Conservation (phyloP, 768 basidiomycete genomes). For the Amanita rubescens region DNA sequence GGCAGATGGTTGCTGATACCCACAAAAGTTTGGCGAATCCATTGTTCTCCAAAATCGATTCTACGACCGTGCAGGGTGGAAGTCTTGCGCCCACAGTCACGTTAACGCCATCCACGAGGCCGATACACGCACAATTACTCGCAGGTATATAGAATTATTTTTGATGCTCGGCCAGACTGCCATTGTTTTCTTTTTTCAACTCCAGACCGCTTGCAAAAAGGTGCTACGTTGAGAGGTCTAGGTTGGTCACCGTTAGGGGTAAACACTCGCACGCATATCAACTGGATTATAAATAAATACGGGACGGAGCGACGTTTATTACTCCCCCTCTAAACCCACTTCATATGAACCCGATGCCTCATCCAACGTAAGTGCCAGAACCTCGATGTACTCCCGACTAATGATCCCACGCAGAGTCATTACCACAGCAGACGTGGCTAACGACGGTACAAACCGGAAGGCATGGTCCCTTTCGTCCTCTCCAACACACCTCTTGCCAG, state of each 20-base stretch:
- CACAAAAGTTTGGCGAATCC: too few species aligned
- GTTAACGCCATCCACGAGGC: too few species aligned
- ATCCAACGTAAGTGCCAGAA: neutral
- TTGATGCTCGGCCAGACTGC: too few species aligned
- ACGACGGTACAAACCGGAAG: neutral
- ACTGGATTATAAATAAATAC: neutral
- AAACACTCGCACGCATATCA: neutral
- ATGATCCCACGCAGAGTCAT: neutral
- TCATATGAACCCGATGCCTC: neutral
- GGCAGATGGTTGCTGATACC: too few species aligned
- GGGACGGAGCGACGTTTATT: neutral
- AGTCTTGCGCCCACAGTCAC: too few species aligned
- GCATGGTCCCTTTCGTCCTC: conserved; percentile 2
- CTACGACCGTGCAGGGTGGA: too few species aligned
- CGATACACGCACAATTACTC: too few species aligned
- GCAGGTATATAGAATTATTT: too few species aligned
- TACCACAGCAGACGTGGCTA: neutral
- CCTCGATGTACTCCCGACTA: neutral
- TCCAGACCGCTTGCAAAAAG: too few species aligned
- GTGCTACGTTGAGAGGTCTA: too few species aligned
- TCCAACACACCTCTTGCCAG: conserved; percentile 21
- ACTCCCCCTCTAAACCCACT: neutral
- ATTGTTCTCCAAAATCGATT: too few species aligned
- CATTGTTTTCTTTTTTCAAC: too few species aligned
- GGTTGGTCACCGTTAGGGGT: neutral